Percentiles rank a stretch among this genome's conserved stretches.
phyloP scores from a whole-genome alignment of 352 stramenopile species.

The Thraustotheca clavata region DNA sequence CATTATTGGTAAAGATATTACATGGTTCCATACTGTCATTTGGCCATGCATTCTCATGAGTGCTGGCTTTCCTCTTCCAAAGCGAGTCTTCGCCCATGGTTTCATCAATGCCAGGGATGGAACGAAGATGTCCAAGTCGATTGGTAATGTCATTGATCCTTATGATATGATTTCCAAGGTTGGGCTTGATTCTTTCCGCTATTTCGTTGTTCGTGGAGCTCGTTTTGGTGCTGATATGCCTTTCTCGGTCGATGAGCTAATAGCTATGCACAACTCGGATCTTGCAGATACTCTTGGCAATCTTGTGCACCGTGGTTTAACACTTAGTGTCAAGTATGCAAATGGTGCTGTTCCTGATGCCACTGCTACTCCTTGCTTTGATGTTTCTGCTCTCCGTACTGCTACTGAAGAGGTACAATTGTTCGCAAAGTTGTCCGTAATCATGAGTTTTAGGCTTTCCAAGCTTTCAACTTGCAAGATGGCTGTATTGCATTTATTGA shows the following conservation, averaged over 20 bases:
- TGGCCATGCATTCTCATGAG: slow-evolving; percentile 99
- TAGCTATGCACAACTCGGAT: slow-evolving; percentile 98
- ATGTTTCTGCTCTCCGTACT: slow-evolving; percentile 21
- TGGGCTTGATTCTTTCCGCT: slow-evolving; percentile 94
- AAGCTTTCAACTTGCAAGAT: slow-evolving; percentile 87
- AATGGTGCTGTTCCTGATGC: slow-evolving; percentile 66
- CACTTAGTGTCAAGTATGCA: slow-evolving; percentile 95
- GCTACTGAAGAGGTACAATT: slow-evolving; percentile 22
- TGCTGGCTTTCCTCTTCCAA: slow-evolving; percentile 88
- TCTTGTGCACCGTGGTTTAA: slow-evolving; percentile 94
- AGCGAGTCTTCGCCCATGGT: slow-evolving; percentile 95
- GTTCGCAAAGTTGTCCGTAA: slow-evolving; percentile 20
- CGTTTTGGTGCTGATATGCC: slow-evolving; percentile 95
- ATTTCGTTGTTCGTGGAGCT: slow-evolving; percentile 84
- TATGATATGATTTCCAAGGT: slow-evolving; percentile 88
- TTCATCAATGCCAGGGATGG: slow-evolving; percentile 98
- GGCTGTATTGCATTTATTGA: slow-evolving; percentile 86
- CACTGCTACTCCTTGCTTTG: slow-evolving; percentile 22
- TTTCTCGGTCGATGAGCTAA: slow-evolving; percentile 87
- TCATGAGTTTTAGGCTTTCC: slow-evolving; percentile 73
- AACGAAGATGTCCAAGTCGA: slow-evolving; percentile 99
- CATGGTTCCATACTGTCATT: slow-evolving; percentile 98
- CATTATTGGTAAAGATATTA: slow-evolving; percentile 98
- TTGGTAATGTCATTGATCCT: slow-evolving; percentile 98
- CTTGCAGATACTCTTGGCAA: slow-evolving; percentile 91